Evolutionary conservation across 768 basidiomycete genomes (phyloP).

Genomic region (Mycena leptocephala): DNA sequence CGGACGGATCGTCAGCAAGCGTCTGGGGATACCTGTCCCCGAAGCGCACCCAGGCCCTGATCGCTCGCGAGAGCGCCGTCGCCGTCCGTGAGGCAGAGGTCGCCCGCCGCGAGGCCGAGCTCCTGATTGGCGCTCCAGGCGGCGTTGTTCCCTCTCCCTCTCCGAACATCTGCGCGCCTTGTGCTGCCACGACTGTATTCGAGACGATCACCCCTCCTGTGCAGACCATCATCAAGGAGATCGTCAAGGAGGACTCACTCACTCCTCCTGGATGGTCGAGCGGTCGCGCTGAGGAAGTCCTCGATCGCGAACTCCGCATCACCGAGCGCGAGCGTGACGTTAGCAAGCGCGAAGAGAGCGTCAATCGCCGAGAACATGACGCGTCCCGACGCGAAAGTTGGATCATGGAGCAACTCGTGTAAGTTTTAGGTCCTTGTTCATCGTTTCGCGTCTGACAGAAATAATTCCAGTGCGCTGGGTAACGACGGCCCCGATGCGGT

Average conservation of each 20-base stretch:
- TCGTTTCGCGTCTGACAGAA: not conserved
- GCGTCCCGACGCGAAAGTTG: conserved; percentile 89
- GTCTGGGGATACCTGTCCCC: conserved; percentile 85
- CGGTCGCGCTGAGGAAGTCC: conserved; percentile 83
- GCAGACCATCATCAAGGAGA: conserved; percentile 91
- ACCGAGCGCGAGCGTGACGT: conserved; percentile 91
- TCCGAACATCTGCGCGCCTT: conserved; percentile 66
- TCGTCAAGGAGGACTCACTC: conserved; percentile 86
- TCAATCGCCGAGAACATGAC: conserved; percentile 91
- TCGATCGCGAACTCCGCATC: conserved; percentile 89
- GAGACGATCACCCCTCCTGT: conserved; percentile 71
- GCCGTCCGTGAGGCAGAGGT: conserved; percentile 91
- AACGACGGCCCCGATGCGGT: conserved; percentile 76
- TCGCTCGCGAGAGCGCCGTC: conserved; percentile 85
- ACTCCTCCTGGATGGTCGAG: conserved; percentile 89
- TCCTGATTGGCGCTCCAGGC: conserved; percentile 87
- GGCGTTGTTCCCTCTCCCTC: conserved; percentile 76
- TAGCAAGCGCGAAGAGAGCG: conserved; percentile 86
- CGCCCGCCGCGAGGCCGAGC: conserved; percentile 89
- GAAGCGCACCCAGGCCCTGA: conserved; percentile 86
- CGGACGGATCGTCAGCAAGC: conserved; percentile 61
- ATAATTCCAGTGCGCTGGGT: conserved; percentile 71
- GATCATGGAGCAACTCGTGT: conserved; percentile 97
- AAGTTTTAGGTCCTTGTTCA: conserved; percentile 45
- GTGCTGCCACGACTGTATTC: conserved; percentile 67